Base-by-base conservation (phyloP, 805 yeast genomes). In the Debaryomyces maramus region DNA sequence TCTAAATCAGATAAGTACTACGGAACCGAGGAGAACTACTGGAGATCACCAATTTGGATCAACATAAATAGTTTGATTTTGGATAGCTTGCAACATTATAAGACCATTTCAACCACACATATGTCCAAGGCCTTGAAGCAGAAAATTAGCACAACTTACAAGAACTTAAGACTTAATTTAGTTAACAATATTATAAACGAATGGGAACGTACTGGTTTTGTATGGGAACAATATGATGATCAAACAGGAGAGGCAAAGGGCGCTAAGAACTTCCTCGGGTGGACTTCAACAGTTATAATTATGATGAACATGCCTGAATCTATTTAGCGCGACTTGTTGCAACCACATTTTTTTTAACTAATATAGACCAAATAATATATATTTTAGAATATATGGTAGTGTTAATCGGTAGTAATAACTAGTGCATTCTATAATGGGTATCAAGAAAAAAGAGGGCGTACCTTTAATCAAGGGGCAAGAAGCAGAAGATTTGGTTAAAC, bases 41-140 rank as follows among this genome's bases (percentile, higher is more conserved):
- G 99, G 99, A 77, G 96, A 47, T 93, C 97, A 1, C 88, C 95
- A 14, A 73, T 93, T 19, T 93, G 98, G 98, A 71, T 89, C 51
- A 86, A 89, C 59, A 85, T 93, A 55, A 93, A 93, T 66, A 91
- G 88, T 55, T 66, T 93, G 60, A 70, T 83, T 4, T 67, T 93
- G 31, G 93, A 88, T 38, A 75, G 86, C 4, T 67, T 93, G 45
- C 60, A 68, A 22, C 65, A 79, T 57, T 91, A 90, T 54, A 51
- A 60, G 28, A 48, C 44, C 5, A 50, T 48, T 5, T 53, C 73
- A 2, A 65, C 59, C 4, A n/a, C 33, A 1, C 40, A 45, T 27
- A 52, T 62, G 40, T 61, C 72, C 1, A 54, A 61, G 14, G 52
- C 44, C 4, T 55, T 70, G 35, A 78, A 81, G 3, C 63, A 66